Evolutionary conservation across 768 basidiomycete species (phyloP).

Genomic region (Candolleomyces eurysporus): DNA sequence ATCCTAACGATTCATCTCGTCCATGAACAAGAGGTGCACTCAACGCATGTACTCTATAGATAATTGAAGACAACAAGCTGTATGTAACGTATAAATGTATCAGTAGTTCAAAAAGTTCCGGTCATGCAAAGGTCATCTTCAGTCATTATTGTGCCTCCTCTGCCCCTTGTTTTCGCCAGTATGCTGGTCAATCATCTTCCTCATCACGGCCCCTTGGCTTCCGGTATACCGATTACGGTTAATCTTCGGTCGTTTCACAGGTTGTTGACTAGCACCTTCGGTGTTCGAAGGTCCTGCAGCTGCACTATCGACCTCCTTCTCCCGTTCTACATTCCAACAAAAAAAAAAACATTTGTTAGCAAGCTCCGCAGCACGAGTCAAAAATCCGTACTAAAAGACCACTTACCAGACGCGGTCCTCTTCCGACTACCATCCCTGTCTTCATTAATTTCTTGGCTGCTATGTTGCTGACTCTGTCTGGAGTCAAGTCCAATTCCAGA

Average conservation of each 20-base stretch:
- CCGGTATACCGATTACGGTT: slow-evolving; percentile 49
- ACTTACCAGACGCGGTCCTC: slow-evolving; percentile 65
- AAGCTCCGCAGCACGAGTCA: background rate
- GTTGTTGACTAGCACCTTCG: slow-evolving; percentile 29
- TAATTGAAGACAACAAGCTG: background rate
- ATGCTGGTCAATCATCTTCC: slow-evolving; percentile 58
- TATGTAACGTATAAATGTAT: slow-evolving; percentile 5
- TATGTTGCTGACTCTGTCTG: background rate
- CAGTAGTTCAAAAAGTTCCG: slow-evolving; percentile 12
- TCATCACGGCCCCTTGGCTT: slow-evolving; percentile 49
- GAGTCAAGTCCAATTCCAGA: background rate
- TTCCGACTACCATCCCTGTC: slow-evolving; percentile 66
- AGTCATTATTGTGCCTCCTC: slow-evolving; percentile 52
- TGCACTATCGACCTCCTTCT: slow-evolving; percentile 48
- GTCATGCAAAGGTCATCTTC: slow-evolving; percentile 13
- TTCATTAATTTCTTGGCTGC: slow-evolving; percentile 27
- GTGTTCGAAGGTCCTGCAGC: slow-evolving; percentile 33
- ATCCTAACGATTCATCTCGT: slow-evolving; percentile 7
- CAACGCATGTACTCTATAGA: slow-evolving; percentile 5
- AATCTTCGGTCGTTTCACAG: slow-evolving; percentile 61
- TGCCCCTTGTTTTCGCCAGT: slow-evolving; percentile 45
- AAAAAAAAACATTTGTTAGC: background rate
- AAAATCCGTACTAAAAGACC: background rate
- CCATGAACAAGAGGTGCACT: background rate
- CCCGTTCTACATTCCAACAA: slow-evolving; percentile 48